These are phyloP conservation scores for Chlorella sp. DNA, from an alignment of 139 green algal genomes.

Conservation along the genomic window DNA sequence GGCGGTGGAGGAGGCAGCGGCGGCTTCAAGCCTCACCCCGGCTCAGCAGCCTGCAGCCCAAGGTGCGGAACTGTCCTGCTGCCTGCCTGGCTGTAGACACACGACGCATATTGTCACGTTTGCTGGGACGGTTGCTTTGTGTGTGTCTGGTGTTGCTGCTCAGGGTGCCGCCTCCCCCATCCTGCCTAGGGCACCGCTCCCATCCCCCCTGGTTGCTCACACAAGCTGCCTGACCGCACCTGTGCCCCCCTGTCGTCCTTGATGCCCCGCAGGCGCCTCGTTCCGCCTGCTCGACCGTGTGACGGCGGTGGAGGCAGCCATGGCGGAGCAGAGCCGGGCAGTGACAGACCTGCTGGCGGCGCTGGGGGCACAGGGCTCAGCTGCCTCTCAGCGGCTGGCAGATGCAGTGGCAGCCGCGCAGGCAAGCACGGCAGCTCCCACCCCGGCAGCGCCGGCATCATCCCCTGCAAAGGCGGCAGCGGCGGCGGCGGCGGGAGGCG, in stretches of 20 bases:
- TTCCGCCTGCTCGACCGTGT: constrained; percentile 1
- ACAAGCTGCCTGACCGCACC: neutral
- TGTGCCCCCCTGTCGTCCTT: neutral
- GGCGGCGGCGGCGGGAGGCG: neutral
- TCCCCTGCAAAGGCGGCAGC: neutral
- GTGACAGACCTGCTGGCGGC: constrained; percentile 22
- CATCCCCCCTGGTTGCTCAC: neutral
- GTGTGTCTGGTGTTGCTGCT: neutral
- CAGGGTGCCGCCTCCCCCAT: neutral
- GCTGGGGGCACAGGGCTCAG: constrained; percentile 13
- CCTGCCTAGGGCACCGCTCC: neutral
- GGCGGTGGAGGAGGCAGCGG: constrained; percentile 14
- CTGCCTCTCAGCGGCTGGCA: neutral
- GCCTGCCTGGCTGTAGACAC: neutral
- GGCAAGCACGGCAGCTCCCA: neutral
- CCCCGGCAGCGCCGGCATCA: neutral
- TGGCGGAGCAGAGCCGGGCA: constrained; percentile 23
- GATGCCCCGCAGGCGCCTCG: neutral
- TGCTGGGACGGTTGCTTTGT: neutral
- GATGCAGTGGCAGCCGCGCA: neutral
- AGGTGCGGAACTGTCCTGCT: neutral
- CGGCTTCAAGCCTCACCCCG: neutral
- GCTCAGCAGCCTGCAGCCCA: neutral
- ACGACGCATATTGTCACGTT: neutral
- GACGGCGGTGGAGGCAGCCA: constrained; percentile 18